Evolutionary conservation across 257 asterid genomes (phyloP), one percentile per base, ranked within the genome.

Genomic region (Nicotiana paniculata): DNA sequence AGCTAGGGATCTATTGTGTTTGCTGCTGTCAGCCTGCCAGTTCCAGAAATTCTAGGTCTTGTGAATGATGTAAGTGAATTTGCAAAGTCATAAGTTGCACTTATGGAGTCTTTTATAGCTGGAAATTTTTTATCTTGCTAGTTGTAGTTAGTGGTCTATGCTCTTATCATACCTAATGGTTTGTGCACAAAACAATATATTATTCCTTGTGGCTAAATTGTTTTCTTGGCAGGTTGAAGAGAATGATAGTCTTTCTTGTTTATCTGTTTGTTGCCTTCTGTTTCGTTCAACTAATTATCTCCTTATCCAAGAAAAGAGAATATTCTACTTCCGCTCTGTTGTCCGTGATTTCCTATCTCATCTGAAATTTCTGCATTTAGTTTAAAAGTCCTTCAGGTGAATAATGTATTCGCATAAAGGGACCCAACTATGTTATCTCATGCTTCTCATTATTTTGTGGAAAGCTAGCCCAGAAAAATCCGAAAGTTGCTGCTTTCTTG

Each of bases 21-120:
- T 84, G 98, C 97, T 62, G 98, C 98, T 54, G 89, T 96, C 83
- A 91, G 79, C 82, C 91, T 96, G 68, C 97, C 97, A 2, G 93
- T 89, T 83, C 57, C 93, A 57, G 97, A 93, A 72, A 85, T 96
- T 80, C 81, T 83, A 8, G 84, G 59, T 85, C 91, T 93, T 85
- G 89, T 96, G 62, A 59, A 68, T 63, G 77, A 64, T 69, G 98
- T 93, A 89, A 90, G 98, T 80, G 16, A 77, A 57, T 77, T 30
- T 8, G 43, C 63, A 51, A 51, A 48, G 13, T 24, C 26, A 48
- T 74, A 13, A 48, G 26, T 57, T 57, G 62, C 62, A 33, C 12
- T 75, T 81, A 63, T 79, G 37, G 24, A 81, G 53, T 57, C 58
- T 43, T 39, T 30, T 13, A 75, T 67, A 66, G 53, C 74, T 80